Conservation (phyloP, 1,284 basidiomycete species). For the Tylopilus sp. region DNA sequence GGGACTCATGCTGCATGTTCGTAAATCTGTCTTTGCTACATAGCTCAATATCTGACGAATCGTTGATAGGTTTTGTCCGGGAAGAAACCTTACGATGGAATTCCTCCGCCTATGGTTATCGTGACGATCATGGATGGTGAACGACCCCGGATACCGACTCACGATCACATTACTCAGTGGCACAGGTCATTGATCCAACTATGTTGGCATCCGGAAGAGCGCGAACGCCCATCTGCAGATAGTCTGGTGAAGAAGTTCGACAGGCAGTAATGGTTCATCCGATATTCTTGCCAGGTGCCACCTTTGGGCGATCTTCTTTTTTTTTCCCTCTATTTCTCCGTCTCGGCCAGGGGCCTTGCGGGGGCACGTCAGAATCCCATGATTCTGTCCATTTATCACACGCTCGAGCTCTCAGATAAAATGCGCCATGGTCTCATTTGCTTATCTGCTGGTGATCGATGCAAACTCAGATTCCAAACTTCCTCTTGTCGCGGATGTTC, state of each 20-base stretch:
- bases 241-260: conserved; percentile 14
- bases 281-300: background rate
- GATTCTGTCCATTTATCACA: background rate
- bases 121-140: conserved; percentile 7
- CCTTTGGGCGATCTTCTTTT: background rate
- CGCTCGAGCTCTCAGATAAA: no score
- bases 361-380: background rate
- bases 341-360: conserved; percentile 2
- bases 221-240: conserved; percentile 16
- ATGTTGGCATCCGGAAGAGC: conserved; percentile 24
- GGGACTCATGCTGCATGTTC: conserved; percentile 29
- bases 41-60: conserved; percentile 9
- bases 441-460: background rate
- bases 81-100: conserved; percentile 21
- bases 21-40: conserved; percentile 2
- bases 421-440: background rate
- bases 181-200: conserved; percentile 14
- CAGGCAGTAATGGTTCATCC: background rate
- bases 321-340: background rate
- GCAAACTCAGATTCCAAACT: background rate
- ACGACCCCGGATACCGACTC: conserved; percentile 15
- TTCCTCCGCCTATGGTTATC: background rate
- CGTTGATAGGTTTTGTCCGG: conserved; percentile 22
- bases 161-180: conserved; percentile 1
- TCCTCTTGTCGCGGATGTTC: no score